These are phyloP conservation scores for Globisporangium radiosum DNA, from an alignment of 352 stramenopile genomes.

Conservation along the genomic window DNA sequence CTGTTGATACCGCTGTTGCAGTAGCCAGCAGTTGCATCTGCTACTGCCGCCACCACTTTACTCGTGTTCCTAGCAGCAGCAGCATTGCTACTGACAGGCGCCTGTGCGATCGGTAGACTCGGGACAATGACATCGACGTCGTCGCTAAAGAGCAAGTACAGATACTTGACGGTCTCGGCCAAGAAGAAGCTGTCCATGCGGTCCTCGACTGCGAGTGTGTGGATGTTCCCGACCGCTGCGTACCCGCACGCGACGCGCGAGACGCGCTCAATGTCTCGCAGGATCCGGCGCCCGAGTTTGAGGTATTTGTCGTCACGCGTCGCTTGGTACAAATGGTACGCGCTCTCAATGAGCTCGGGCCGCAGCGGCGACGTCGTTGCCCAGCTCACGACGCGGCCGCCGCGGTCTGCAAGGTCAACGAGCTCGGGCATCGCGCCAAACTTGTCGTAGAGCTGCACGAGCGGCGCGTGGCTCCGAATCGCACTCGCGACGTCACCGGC, in stretches of 20 bases:
- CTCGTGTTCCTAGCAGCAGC: no score
- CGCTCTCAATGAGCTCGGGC: conserved; percentile 97
- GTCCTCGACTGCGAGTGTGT: conserved; percentile 88
- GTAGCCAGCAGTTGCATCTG: not conserved
- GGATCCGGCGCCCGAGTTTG: conserved; percentile 81
- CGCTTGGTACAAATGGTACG: conserved; percentile 93
- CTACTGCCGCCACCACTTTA: not conserved
- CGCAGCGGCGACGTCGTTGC: conserved; percentile 88
- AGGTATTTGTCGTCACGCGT: conserved; percentile 87
- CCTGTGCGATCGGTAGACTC: conserved; percentile 13
- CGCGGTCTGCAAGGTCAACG: conserved; percentile 69
- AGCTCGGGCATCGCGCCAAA: conserved; percentile 94
- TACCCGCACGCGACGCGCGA: conserved; percentile 90
- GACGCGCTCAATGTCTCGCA: conserved; percentile 85
- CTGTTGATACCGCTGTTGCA: not conserved
- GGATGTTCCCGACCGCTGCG: conserved; percentile 87
- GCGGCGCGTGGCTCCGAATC: conserved; percentile 88
- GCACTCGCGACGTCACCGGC: conserved; percentile 89
- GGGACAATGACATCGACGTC: conserved; percentile 69
- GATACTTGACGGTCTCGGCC: conserved; percentile 98
- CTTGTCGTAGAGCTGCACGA: conserved; percentile 93
- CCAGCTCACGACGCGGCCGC: conserved; percentile 66
- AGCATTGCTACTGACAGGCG: no score
- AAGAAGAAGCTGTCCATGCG: conserved; percentile 99
- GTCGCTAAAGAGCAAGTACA: conserved; percentile 98